A percentile compares a stretch with the other conserved stretches of the same genome.
Conservation (phyloP, 2,329 filamentous ascomycete species). For the Zymoseptoria pseudotritici region DNA sequence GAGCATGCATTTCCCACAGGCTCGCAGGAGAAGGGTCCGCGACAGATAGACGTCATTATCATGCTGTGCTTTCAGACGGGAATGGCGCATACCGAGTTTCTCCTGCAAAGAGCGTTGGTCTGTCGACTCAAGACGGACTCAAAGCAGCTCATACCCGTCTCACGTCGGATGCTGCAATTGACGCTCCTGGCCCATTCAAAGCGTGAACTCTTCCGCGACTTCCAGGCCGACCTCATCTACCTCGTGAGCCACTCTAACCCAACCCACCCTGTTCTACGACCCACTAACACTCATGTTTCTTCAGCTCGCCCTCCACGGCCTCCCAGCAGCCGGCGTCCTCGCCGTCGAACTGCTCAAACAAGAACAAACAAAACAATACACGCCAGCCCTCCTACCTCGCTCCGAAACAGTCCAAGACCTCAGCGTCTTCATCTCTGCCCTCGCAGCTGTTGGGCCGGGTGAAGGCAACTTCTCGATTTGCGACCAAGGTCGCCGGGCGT, state of each 20-base stretch:
- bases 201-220: conserved; percentile 36
- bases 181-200: conserved; percentile 33
- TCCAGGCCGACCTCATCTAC: conserved; percentile 36
- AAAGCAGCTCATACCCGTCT: conserved; percentile 32
- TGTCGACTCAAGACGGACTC: conserved; percentile 33
- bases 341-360: conserved; percentile 39
- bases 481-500: conserved; percentile 34
- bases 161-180: conserved; percentile 32
- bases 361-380: conserved; percentile 29
- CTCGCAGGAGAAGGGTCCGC: conserved; percentile 7
- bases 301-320: conserved; percentile 32
- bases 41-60: conserved; percentile 38
- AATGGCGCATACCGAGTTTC: conserved; percentile 51
- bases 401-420: conserved; percentile 41
- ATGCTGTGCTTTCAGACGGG: conserved; percentile 31
- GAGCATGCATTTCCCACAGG: neutral
- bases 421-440: conserved; percentile 38
- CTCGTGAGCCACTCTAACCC: conserved; percentile 19
- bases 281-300: neutral
- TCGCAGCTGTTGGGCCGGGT: conserved; percentile 33
- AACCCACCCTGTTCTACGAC: neutral
- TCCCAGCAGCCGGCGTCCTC: conserved; percentile 37
- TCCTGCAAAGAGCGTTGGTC: conserved; percentile 50
- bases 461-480: conserved; percentile 36
- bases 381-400: conserved; percentile 31